Conservation (phyloP, 371 early-diverging fungal species). For the Rhizopus stolonifer region DNA sequence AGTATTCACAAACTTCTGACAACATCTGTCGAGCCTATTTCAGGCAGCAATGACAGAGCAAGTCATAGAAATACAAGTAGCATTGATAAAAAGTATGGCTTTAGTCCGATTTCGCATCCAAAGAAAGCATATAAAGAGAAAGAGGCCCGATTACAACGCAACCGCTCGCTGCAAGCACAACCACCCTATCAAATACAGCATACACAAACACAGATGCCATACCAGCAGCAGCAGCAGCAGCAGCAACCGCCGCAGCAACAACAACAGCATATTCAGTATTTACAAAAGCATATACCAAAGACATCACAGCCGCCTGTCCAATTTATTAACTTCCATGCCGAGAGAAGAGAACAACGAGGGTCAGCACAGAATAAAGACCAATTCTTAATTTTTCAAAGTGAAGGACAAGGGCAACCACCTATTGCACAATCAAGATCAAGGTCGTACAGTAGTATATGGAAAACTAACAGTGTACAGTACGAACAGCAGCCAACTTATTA, state of each 20-base stretch:
- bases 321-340: slow-evolving; percentile 23
- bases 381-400: slow-evolving; percentile 14
- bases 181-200: slow-evolving; percentile 1
- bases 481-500: neutral
- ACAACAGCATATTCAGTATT: slow-evolving; percentile 9
- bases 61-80: neutral
- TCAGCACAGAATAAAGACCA: slow-evolving; percentile 8
- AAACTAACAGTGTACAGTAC: neutral
- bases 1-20: slow-evolving; percentile 19
- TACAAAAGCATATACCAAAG: slow-evolving; percentile 4
- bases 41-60: neutral
- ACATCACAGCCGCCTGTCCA: slow-evolving; percentile 10
- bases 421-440: neutral
- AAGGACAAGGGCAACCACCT: slow-evolving; percentile 6
- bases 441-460: slow-evolving; percentile 9
- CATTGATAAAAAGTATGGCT: slow-evolving; percentile 6
- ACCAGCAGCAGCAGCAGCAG: slow-evolving; percentile 8
- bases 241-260: slow-evolving; percentile 4
- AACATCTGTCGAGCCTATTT: slow-evolving; percentile 13
- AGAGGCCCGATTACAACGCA: neutral
- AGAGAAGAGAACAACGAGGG: slow-evolving; percentile 3
- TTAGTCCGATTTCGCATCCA: slow-evolving; percentile 8
- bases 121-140: neutral
- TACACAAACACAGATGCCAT: slow-evolving; percentile 4
- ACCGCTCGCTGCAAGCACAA: neutral